phyloP scores from a whole-genome alignment of 1,139 yeast species.

The Zygoascus sp. region DNA sequence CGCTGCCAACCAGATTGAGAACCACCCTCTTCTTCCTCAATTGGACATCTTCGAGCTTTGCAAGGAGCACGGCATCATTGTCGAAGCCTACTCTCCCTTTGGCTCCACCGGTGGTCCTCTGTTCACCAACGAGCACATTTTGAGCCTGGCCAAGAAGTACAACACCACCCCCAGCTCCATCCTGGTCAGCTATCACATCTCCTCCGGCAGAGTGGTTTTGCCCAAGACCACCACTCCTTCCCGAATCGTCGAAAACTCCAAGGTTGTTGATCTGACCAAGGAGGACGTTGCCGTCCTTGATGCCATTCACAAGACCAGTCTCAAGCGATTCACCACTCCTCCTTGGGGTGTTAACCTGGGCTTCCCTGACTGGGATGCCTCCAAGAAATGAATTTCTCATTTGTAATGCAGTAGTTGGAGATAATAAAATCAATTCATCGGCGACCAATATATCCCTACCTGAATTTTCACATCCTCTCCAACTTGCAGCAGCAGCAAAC shows the following conservation, averaged over 20 bases:
- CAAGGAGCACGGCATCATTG: slow-evolving; percentile 49
- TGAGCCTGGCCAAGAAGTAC: slow-evolving; percentile 52
- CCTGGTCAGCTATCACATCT: slow-evolving; percentile 66
- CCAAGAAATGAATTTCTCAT: slow-evolving; percentile 6
- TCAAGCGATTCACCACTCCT: slow-evolving; percentile 47
- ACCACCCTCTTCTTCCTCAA: slow-evolving; percentile 74
- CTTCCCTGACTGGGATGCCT: slow-evolving; percentile 32
- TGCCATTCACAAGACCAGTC: slow-evolving; percentile 45
- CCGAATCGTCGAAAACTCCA: slow-evolving; percentile 57
- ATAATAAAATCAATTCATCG: background rate
- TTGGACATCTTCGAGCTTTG: slow-evolving; percentile 54
- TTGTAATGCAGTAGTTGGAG: background rate
- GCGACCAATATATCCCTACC: background rate
- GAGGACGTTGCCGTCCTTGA: slow-evolving; percentile 53
- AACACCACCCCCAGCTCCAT: slow-evolving; percentile 56
- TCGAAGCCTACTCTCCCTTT: slow-evolving; percentile 79
- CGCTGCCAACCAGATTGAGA: slow-evolving; percentile 68
- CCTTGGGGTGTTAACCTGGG: slow-evolving; percentile 33
- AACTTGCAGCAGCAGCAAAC: no score
- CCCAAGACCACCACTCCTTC: slow-evolving; percentile 65
- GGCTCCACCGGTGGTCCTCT: slow-evolving; percentile 68
- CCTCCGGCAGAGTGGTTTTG: slow-evolving; percentile 64
- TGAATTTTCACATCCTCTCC: background rate
- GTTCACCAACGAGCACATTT: slow-evolving; percentile 46
- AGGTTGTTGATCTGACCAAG: slow-evolving; percentile 46